Base-by-base conservation (phyloP, 2,329 filamentous ascomycete genomes). In the Pyricularia grisea region DNA sequence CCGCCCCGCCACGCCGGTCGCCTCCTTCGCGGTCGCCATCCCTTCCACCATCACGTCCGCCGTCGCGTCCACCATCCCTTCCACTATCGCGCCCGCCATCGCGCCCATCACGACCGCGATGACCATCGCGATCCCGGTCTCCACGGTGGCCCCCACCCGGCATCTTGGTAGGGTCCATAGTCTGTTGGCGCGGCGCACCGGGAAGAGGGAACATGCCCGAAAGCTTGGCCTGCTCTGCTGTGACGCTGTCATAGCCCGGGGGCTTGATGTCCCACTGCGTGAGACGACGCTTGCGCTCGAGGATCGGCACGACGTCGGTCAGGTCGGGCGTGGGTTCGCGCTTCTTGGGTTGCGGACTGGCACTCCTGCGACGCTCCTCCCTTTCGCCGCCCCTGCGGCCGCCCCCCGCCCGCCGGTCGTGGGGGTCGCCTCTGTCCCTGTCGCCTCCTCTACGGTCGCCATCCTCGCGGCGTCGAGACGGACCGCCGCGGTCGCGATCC, bases 211-310 rank as follows among this genome's bases (percentile, higher is more conserved):
- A 99, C 95, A 99, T 97, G 82, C 94, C 91, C 73, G 96, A 99
- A 64, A 99, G 86, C 83, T 99, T 99, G 67, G 95, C 96, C 79
- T 99, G 96, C 80, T 99, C 96, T 27, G 95, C 93, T 2, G 95
- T 97, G 73, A 99, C 94, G 79, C 95, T 97, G 77, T 99, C 96
- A 76, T 99, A 99, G 64, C 95, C 94, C 20, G 93, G 92, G 6
- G 95, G 95, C 82, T 99, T 99, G 79, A 99, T 97, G 78, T 99
- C 96, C 95, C 95, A 99, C 80, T 99, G 96, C 50, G 94, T 98
- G 84, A 99, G 83, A 70, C 95, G 91, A 74, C 96, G 90, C 84
- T 94, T 95, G 75, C 94, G 90, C 76, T 94, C 90, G 72, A 93
- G 83, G 70, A 99, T 85, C 4, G 93, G 87, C n/a, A 91, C 84